Conservation (phyloP, 176 grass and related monocot species). For the Pontederia crassipes region DNA sequence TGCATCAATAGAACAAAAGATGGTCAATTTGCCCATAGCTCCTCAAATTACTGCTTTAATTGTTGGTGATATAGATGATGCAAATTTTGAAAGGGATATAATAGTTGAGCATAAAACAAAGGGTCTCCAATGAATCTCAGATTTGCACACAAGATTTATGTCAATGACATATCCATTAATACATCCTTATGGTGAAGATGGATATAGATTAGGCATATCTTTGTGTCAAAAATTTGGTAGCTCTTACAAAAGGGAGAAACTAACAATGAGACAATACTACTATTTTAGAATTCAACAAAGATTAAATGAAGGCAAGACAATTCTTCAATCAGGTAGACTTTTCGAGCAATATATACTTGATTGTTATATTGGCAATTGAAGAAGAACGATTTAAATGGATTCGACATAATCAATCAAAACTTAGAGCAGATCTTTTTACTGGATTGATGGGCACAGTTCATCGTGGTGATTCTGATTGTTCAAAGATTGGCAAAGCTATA, state of each 20-base stretch:
- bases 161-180: constrained; percentile 24
- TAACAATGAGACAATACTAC: constrained; percentile 1
- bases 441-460: constrained; percentile 6
- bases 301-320: not conserved
- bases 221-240: not conserved
- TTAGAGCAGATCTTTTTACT: constrained; percentile 5
- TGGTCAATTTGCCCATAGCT: constrained; percentile 4
- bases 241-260: not conserved
- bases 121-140: not conserved
- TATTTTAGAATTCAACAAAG: constrained; percentile 13
- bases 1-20: not conserved
- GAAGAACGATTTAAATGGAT: not conserved
- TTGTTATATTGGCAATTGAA: constrained; percentile 4
- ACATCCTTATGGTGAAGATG: constrained; percentile 7
- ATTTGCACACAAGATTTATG: constrained; percentile 23
- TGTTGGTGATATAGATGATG: constrained; percentile 11
- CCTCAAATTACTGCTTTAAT: constrained; percentile 11
- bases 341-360: not conserved
- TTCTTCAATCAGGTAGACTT: not conserved
- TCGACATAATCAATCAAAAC: not conserved
- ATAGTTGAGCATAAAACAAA: constrained; percentile 17
- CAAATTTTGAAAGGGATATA: not conserved
- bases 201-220: not conserved
- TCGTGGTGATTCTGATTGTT: constrained; percentile 10
- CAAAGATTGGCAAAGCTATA: constrained; percentile 15